Conservation (phyloP, 2,329 filamentous ascomycete species). For the Geosmithia flava region DNA sequence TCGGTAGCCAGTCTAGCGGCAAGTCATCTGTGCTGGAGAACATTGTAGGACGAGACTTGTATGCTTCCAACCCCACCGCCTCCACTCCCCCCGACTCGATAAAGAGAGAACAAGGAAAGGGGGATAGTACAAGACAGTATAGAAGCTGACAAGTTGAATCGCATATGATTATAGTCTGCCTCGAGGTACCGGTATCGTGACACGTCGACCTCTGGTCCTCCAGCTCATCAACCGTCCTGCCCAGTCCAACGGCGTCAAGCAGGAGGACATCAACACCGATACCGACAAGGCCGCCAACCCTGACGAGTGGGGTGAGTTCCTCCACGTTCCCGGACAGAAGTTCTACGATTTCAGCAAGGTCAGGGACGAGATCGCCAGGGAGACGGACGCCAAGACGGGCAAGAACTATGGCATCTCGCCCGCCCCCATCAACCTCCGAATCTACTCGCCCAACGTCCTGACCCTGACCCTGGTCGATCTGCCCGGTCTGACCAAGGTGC, state of each 20-base stretch:
- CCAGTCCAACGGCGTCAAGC: conserved; percentile 61
- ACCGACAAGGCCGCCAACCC: conserved; percentile 80
- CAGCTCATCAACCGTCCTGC: conserved; percentile 90
- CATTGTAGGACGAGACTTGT: conserved; percentile 98
- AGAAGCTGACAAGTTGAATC: neutral
- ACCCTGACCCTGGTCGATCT: conserved; percentile 94
- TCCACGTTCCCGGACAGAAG: conserved; percentile 95
- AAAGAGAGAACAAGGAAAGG: neutral
- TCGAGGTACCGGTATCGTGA: conserved; percentile 95
- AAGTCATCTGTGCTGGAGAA: conserved; percentile 99
- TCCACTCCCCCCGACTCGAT: neutral
- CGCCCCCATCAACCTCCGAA: conserved; percentile 91
- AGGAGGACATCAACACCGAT: conserved; percentile 50
- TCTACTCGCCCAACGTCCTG: conserved; percentile 96
- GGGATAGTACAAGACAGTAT: neutral
- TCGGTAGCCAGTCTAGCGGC: conserved; percentile 96
- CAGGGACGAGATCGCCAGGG: conserved; percentile 89
- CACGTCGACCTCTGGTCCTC: conserved; percentile 85
- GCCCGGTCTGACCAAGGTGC: conserved; percentile 91
- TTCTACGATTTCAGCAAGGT: conserved; percentile 98
- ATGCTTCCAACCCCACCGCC: conserved; percentile 10
- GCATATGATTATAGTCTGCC: conserved; percentile 55
- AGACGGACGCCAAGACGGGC: conserved; percentile 94
- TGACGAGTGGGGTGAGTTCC: conserved; percentile 98
- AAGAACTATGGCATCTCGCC: conserved; percentile 94